A percentile compares a stretch with the other conserved stretches of the same genome.
These are phyloP conservation scores for Paxillus rubicundulus DNA, from an alignment of 768 basidiomycete species.

Conservation along the genomic window DNA sequence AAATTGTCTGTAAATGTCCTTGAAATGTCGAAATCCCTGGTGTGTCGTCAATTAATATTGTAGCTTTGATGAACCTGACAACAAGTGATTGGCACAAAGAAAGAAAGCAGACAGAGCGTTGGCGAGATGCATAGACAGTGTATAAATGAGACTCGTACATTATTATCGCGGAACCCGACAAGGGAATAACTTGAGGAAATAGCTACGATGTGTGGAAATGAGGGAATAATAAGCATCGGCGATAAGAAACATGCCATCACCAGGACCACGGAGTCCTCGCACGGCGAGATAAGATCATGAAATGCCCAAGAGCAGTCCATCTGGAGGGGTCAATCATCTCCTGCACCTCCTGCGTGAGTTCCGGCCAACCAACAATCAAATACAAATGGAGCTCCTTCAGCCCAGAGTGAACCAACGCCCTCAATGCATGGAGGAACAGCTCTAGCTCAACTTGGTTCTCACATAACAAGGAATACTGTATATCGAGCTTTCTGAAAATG, in stretches of 20 bases:
- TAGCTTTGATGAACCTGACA: too few species aligned
- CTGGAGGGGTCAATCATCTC: constrained; percentile 21
- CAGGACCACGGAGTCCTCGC: constrained; percentile 10
- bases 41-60: too few species aligned
- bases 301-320: constrained; percentile 14
- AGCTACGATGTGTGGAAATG: too few species aligned
- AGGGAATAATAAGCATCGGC: too few species aligned
- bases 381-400: constrained; percentile 10
- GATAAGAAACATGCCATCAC: constrained; percentile 2
- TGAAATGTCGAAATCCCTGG: too few species aligned
- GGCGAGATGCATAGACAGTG: too few species aligned
- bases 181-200: too few species aligned
- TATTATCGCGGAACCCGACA: too few species aligned
- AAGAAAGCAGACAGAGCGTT: too few species aligned
- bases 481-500: constrained; percentile 18
- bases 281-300: constrained; percentile 12
- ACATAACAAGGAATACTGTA: constrained; percentile 19
- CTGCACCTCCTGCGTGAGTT: constrained; percentile 17
- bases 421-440: constrained; percentile 16
- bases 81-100: too few species aligned
- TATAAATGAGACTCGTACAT: too few species aligned
- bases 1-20: too few species aligned
- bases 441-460: constrained; percentile 14
- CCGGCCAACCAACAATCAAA: constrained; percentile 16
- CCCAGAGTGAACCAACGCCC: constrained; percentile 13